Evolutionary conservation across 148 eudicot species (phyloP), one percentile per base, ranked within the genome.

Genomic region (Dysphania ambrosioides): DNA sequence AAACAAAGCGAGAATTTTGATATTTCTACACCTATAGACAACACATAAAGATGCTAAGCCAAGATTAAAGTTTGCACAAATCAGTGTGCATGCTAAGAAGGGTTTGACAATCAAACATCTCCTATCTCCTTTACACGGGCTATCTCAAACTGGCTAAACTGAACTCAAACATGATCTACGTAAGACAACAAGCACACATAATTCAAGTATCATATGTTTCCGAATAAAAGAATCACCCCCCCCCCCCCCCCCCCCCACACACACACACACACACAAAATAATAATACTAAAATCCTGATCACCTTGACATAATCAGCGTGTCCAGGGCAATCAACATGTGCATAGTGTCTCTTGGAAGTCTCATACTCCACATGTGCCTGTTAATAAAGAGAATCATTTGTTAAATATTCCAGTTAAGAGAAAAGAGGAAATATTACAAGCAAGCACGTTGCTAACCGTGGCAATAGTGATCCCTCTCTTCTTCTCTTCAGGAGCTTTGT

Each of bases 361-460:
- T 95, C 99, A 76, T 95, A 95, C 86, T 95, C 99, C 55, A 95
- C 99, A 78, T 95, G 99, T 49, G 99, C 94, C 99, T 95, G 88
- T 74, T 70, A 72, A 70, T 57, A 60, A 66, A 21, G 8, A 61
- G 13, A 64, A 23, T 57, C 57, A 75, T 30, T 38, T 38, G 23
- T 12, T 75, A 32, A 24, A 24, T 30, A 30, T 21, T 72, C 30
- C 40, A 27, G 29, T 15, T 2, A 4, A 44, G 35, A 15, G 32
- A 59, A 62, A 64, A 65, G 66, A 66, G 40, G 19, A n/a, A 57
- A 57, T 59, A 65, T 4, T 40, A 40, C 24, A 62, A 61, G 55
- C 27, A 67, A 55, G 24, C 24, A 60, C 31, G 3, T 71, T 69
- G 71, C 87, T 75, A 70, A 96, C 99, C 79, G 97, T 88, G 26